These are phyloP conservation scores for Boletus coccyginus DNA, from an alignment of 768 basidiomycete species.

Conservation along the genomic window DNA sequence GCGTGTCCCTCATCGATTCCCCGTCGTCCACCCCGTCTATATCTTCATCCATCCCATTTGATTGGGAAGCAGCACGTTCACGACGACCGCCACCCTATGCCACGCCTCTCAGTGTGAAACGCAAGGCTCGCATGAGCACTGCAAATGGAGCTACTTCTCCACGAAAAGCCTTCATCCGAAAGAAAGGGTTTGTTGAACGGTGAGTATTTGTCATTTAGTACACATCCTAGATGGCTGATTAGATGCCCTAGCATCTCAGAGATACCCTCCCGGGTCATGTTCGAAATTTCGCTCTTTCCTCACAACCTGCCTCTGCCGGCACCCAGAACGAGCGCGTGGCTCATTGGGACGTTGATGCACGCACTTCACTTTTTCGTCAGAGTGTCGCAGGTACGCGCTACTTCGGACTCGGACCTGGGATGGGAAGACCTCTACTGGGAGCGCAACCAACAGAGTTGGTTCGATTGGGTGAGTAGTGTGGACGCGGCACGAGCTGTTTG, in stretches of 20 bases:
- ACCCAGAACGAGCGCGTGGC: constrained; percentile 61
- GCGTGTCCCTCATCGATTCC: constrained; percentile 55
- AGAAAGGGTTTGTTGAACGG: constrained; percentile 64
- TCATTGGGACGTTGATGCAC: constrained; percentile 65
- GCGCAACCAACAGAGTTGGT: constrained; percentile 62
- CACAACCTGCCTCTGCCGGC: constrained; percentile 73
- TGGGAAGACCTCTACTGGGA: constrained; percentile 81
- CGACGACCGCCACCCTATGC: constrained; percentile 70
- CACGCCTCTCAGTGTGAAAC: constrained; percentile 51
- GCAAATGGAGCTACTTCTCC: constrained; percentile 31
- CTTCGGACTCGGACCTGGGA: constrained; percentile 65
- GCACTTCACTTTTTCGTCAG: constrained; percentile 65
- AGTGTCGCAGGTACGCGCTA: constrained; percentile 50
- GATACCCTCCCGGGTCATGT: constrained; percentile 69
- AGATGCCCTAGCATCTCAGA: constrained; percentile 47
- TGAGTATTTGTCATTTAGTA: constrained; percentile 24
- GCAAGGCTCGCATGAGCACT: constrained; percentile 40
- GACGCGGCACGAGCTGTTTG: constrained; percentile 6
- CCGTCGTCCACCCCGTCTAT: constrained; percentile 69
- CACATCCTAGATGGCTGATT: constrained; percentile 14
- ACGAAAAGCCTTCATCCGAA: constrained; percentile 55
- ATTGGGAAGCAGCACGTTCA: constrained; percentile 83
- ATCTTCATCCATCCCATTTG: constrained; percentile 75
- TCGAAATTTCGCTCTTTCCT: constrained; percentile 82
- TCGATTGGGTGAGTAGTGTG: constrained; percentile 65